Percentiles rank a stretch among this genome's conserved stretches.
Conservation (phyloP, 2,329 filamentous ascomycete species). For the Blastomyces parvus region DNA sequence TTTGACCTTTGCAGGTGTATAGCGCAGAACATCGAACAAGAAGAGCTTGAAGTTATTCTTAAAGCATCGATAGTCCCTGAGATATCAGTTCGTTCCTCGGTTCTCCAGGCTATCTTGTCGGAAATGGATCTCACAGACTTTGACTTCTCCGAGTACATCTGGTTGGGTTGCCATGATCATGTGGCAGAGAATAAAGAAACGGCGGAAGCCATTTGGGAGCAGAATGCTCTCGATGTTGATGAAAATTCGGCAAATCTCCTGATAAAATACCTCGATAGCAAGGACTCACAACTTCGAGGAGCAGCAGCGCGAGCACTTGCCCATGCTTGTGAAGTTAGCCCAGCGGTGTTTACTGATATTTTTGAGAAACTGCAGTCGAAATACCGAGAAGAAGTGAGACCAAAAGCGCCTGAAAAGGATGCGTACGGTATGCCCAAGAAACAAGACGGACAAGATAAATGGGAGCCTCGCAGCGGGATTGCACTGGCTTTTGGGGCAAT, state of each 20-base stretch:
- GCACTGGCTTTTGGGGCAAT: constrained; percentile 80
- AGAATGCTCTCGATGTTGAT: constrained; percentile 67
- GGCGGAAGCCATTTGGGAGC: constrained; percentile 86
- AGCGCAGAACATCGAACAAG: constrained; percentile 63
- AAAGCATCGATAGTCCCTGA: constrained; percentile 71
- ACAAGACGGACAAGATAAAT: constrained; percentile 75
- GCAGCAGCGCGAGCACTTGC: constrained; percentile 75
- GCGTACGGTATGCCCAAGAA: constrained; percentile 93
- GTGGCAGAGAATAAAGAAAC: constrained; percentile 76
- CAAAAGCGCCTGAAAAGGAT: constrained; percentile 72
- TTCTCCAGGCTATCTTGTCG: constrained; percentile 79
- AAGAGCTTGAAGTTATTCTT: constrained; percentile 68
- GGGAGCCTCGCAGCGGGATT: constrained; percentile 84
- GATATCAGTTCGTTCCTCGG: constrained; percentile 67
- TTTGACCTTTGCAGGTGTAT: constrained; percentile 76
- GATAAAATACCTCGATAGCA: constrained; percentile 68
- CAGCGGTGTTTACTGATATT: constrained; percentile 51
- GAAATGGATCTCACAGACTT: constrained; percentile 87
- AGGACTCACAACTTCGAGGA: constrained; percentile 70
- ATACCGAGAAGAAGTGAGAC: constrained; percentile 73
- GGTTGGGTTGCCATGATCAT: constrained; percentile 87
- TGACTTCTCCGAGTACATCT: constrained; percentile 79
- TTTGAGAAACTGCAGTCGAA: constrained; percentile 57
- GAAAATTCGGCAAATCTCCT: constrained; percentile 57
- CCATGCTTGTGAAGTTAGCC: constrained; percentile 57